These are phyloP conservation scores for Trichosporon coremiiforme DNA, from an alignment of 1,284 basidiomycete species.

Conservation along the genomic window DNA sequence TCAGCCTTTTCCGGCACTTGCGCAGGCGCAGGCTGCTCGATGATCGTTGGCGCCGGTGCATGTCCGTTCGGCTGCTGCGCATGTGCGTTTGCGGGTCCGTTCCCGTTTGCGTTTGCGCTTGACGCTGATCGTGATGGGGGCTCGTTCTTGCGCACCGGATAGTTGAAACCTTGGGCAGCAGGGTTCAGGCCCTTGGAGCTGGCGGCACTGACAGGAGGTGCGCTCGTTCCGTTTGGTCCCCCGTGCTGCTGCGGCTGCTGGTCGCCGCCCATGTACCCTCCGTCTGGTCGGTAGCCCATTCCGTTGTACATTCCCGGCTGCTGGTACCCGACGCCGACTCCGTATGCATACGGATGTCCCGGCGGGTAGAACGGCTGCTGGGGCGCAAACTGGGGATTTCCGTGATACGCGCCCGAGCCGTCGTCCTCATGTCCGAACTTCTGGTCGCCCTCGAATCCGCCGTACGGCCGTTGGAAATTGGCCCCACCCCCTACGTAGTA, in stretches of 20 bases:
- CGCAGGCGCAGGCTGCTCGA: background rate
- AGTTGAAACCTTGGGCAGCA: slow-evolving; percentile 50
- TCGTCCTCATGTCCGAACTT: slow-evolving; percentile 18
- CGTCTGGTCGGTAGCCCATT: slow-evolving; percentile 29
- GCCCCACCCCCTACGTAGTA: slow-evolving; percentile 32
- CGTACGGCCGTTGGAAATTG: slow-evolving; percentile 19
- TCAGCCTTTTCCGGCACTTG: slow-evolving; percentile 24
- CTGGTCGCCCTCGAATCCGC: slow-evolving; percentile 18
- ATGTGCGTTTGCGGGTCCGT: slow-evolving; percentile 17
- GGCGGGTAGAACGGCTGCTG: slow-evolving; percentile 40
- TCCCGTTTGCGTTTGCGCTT: slow-evolving; percentile 21
- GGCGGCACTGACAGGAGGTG: slow-evolving; percentile 25
- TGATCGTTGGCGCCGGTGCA: slow-evolving; percentile 5
- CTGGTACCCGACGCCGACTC: slow-evolving; percentile 47
- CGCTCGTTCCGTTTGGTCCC: slow-evolving; percentile 13
- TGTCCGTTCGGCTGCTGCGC: background rate
- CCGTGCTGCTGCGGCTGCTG: slow-evolving; percentile 16
- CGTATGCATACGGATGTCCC: slow-evolving; percentile 49
- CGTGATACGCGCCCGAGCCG: slow-evolving; percentile 21
- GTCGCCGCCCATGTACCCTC: slow-evolving; percentile 22
- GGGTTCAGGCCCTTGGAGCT: slow-evolving; percentile 45
- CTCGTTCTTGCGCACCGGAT: slow-evolving; percentile 23
- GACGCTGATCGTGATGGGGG: background rate
- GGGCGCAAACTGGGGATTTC: slow-evolving; percentile 25
- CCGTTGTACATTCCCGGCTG: slow-evolving; percentile 24